Evolutionary conservation across 306 rosid species (phyloP), one percentile per base, ranked within the genome.

Genomic region (Cucurbita pepo): DNA sequence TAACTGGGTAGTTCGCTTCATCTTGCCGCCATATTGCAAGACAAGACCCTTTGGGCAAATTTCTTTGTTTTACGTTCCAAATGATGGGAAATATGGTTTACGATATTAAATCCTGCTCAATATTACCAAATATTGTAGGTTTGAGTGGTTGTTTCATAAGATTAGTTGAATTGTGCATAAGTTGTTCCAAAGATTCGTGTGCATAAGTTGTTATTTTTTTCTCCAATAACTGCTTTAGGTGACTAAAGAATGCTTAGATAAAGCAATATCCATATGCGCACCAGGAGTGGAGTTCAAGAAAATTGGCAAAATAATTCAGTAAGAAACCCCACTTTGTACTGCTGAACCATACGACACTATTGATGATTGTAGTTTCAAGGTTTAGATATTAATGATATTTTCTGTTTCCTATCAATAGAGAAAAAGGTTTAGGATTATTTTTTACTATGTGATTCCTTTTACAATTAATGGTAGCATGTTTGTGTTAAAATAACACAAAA

Each of bases 231-330:
- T 77, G 79, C 52, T 53, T 37, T 80, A 87, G 98, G 96, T 90
- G 76, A 90, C 98, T 65, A 85, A 83, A 77, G 95, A 94, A 80
- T 78, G 86, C 82, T 80, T 94, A 10, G 85, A 87, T 83, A 94
- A 89, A 81, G 98, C 98, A 61, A 94, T 90, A 83, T 87, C 95
- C 77, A 85, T 90, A 62, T 89, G 98, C 74, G 96, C 87, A n/a
- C 94, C 96, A 1, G 97, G 97, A 62, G 96, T 87, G 82, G 98
- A 94, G 79, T 80, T 78, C 69, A 87, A 82, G 82, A 82, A 76
- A 82, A 90, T 94, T 81, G 98, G 97, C 79, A 86, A 80, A 83
- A 88, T 82, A 59, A 94, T 94, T 76, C 96, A 94, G 98, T 90
- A 87, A 87, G 96, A 71, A 73, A 70, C 41, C 55, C 52, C 70